A percentile compares a stretch with the other conserved stretches of the same genome.
Conservation (phyloP, 2,329 filamentous ascomycete species). For the Neophaeococcomyces aloes region DNA sequence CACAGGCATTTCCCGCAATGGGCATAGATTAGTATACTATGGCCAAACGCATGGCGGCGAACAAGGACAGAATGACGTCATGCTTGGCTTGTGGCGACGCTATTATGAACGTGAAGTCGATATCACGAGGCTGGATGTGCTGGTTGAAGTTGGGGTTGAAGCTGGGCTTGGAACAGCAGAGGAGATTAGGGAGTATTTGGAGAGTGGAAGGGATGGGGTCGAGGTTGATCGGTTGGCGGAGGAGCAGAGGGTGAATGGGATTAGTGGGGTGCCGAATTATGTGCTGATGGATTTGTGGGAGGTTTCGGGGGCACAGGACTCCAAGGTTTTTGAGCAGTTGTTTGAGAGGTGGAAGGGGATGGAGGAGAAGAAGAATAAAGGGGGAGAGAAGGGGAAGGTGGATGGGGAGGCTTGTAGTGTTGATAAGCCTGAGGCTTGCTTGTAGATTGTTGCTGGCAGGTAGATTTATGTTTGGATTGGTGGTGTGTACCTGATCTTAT, state of each 20-base stretch:
- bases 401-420: neutral
- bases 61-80: slow-evolving; percentile 45
- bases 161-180: slow-evolving; percentile 35
- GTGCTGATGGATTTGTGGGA: slow-evolving; percentile 54
- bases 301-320: slow-evolving; percentile 62
- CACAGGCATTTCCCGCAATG: slow-evolving; percentile 67
- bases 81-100: slow-evolving; percentile 52
- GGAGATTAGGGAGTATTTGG: slow-evolving; percentile 46
- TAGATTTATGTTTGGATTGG: no score
- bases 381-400: neutral
- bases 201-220: slow-evolving; percentile 43
- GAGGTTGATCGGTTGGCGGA: slow-evolving; percentile 49
- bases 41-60: slow-evolving; percentile 6
- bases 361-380: slow-evolving; percentile 21
- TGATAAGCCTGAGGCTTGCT: neutral
- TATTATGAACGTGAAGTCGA: slow-evolving; percentile 58
- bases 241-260: slow-evolving; percentile 40
- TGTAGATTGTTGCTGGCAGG: no score
- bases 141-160: slow-evolving; percentile 43
- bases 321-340: slow-evolving; percentile 53
- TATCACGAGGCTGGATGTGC: slow-evolving; percentile 47
- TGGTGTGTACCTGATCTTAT: no score
- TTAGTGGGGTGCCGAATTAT: slow-evolving; percentile 66
- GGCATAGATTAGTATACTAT: slow-evolving; percentile 65
- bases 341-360: slow-evolving; percentile 51